phyloP scores from a whole-genome alignment of 495 filamentous ascomycete genomes.

The Usnea hakonensis region DNA sequence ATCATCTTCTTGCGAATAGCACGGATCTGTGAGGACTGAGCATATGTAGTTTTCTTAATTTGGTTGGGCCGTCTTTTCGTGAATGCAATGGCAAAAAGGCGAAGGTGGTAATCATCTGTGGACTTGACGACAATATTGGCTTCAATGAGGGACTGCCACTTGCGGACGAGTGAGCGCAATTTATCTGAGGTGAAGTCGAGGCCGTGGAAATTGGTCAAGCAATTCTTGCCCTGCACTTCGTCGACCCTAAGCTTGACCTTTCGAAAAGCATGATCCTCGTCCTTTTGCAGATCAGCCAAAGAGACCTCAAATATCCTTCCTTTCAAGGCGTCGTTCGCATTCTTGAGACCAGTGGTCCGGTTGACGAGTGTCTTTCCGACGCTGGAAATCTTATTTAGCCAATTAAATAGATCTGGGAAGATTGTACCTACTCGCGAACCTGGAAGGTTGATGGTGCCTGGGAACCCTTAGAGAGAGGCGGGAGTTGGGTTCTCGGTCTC shows the following conservation, averaged over 20 bases:
- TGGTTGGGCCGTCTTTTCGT: conserved; percentile 98
- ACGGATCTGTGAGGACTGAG: conserved; percentile 88
- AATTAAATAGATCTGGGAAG: conserved; percentile 10
- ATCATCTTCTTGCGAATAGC: conserved; percentile 99
- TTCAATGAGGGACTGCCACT: conserved; percentile 99
- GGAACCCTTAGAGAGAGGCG: conserved; percentile 24
- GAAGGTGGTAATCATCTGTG: conserved; percentile 97
- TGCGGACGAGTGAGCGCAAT: conserved; percentile 94
- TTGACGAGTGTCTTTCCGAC: conserved; percentile 99
- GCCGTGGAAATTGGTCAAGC: conserved; percentile 99
- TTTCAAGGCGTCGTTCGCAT: conserved; percentile 97
- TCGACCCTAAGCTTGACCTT: conserved; percentile 98
- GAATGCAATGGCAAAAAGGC: conserved; percentile 97
- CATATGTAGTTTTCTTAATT: conserved; percentile 99
- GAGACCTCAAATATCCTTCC: conserved; percentile 98
- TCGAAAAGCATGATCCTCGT: conserved; percentile 98
- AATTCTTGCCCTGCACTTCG: conserved; percentile 99
- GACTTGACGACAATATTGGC: conserved; percentile 99
- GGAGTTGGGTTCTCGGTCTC: conserved; percentile 10
- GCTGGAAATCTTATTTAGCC: conserved; percentile 41
- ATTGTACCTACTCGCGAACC: conserved; percentile 77
- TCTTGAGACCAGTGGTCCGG: conserved; percentile 98
- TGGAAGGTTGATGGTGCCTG: conserved; percentile 94
- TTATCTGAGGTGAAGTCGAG: conserved; percentile 99
- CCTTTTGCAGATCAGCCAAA: conserved; percentile 96